A percentile compares a stretch with the other conserved stretches of the same genome.
Conservation (phyloP, 176 grass and related monocot genomes). For the Bonia amplexicaulis region DNA sequence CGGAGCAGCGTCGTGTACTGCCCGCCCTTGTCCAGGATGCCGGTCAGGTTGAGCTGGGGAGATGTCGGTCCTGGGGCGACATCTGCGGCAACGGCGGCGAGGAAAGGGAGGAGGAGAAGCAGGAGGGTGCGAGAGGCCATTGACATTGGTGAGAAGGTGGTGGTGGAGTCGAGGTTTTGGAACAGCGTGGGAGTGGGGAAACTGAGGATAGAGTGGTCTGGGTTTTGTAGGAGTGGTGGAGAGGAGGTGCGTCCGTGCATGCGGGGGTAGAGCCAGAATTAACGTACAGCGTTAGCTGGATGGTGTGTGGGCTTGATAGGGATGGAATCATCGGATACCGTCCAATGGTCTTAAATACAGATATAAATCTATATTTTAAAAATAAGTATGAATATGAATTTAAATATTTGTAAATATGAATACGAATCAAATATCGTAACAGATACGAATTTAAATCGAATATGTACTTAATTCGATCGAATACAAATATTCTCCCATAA, state of each 20-base stretch:
- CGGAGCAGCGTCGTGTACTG: constrained; percentile 62
- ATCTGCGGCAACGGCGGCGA: neutral
- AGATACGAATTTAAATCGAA: no score
- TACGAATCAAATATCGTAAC: no score
- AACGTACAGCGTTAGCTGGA: neutral
- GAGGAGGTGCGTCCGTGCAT: neutral
- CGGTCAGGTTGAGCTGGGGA: constrained; percentile 37
- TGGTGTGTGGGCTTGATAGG: neutral
- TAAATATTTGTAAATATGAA: no score
- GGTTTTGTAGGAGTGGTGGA: neutral
- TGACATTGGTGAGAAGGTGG: neutral
- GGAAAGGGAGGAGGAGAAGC: constrained; percentile 7
- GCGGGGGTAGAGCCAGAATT: neutral
- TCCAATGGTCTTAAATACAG: no score
- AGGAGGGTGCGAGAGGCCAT: constrained; percentile 36
- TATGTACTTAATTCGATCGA: no score
- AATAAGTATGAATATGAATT: no score
- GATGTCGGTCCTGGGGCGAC: constrained; percentile 1
- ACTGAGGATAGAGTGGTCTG: neutral
- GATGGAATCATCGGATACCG: no score
- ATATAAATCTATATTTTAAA: no score
- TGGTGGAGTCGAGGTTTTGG: neutral
- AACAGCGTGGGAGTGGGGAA: neutral
- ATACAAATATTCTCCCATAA: no score
- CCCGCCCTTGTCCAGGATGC: constrained; percentile 40